phyloP scores from a whole-genome alignment of 2,329 filamentous ascomycete species.

The Teratosphaeria epicoccoides region DNA sequence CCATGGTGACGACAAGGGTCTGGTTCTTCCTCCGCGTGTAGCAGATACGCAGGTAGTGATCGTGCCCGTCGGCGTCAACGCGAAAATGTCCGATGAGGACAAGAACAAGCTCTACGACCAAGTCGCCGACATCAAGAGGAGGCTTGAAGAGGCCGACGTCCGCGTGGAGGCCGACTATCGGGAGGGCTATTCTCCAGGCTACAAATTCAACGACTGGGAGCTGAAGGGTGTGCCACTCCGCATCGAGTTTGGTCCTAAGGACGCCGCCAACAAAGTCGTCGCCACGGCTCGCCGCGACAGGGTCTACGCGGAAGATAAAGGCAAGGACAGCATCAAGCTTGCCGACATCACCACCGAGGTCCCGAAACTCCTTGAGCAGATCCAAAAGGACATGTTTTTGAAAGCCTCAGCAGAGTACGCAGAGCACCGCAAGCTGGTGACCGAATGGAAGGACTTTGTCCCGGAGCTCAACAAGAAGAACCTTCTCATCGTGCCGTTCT shows the following conservation, averaged over 20 bases:
- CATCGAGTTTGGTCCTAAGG: conserved; percentile 91
- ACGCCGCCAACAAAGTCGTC: conserved; percentile 74
- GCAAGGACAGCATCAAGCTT: conserved; percentile 72
- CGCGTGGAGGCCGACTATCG: conserved; percentile 74
- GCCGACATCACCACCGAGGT: conserved; percentile 62
- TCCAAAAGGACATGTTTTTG: conserved; percentile 71
- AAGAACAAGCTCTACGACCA: conserved; percentile 65
- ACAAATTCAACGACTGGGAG: conserved; percentile 99
- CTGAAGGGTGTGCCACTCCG: conserved; percentile 89
- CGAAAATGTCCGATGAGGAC: conserved; percentile 73
- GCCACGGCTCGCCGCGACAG: conserved; percentile 80
- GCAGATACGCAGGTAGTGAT: conserved; percentile 78
- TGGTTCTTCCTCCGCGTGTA: conserved; percentile 85
- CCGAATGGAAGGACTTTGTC: conserved; percentile 81
- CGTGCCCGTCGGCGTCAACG: conserved; percentile 85
- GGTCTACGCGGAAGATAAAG: conserved; percentile 28
- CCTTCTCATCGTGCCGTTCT: conserved; percentile 84
- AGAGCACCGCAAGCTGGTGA: conserved; percentile 69
- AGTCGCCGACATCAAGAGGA: conserved; percentile 58
- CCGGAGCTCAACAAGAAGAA: conserved; percentile 88
- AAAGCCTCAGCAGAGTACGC: conserved; percentile 70
- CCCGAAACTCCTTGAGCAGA: conserved; percentile 73
- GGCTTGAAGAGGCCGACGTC: conserved; percentile 62
- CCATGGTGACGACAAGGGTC: conserved; percentile 88
- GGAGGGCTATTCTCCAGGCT: conserved; percentile 84